Base-by-base conservation (phyloP, 1,284 basidiomycete genomes). In the Ceratobasidium sp. region DNA sequence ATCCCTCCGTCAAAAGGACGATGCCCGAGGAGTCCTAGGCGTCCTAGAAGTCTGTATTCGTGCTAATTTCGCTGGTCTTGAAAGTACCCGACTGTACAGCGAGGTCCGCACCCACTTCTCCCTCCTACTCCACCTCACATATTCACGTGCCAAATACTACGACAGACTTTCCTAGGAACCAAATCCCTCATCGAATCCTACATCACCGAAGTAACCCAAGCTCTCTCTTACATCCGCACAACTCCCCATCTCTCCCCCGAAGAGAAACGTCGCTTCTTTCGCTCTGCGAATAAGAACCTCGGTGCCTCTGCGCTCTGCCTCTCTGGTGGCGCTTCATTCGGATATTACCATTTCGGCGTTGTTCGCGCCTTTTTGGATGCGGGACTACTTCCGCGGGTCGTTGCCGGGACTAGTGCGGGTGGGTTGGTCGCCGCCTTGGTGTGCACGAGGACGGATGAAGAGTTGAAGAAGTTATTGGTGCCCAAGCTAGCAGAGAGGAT, bases 61-160 rank as follows among this genome's bases (percentile, higher is more conserved):
- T 73, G 90, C 91, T 66, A 99, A 99, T 83, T 99, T 99, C 86
- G 98, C 95, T 9, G 98, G 96, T 0, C 91, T 95, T 0, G 97
- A 99, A 83, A 96, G 94, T 63, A 85, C 93, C 75, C 91, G 95
- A 79, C 84, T 98, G 69, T 98, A 98, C 81, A 95, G 93, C 82
- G 94, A 95, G 87, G 95, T 91, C 80, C 27, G 71, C 72, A 71
- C 76, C 36, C 51, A 27, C 24, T 48, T 64, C 44, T 29, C 29
- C 64, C 44, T 29, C 27, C 47, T n/a, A n/a, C n/a, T n/a, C 75
- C 48, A 77, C 54, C 64, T 44, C 27, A 59, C 27, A 2, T 44
- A 44, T n/a, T 27, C 41, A 48, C 44, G n/a, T 31, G 22, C n/a
- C 33, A 33, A 48, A 60, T 36, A 73, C 48, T 65, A 15, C 78